Evolutionary conservation across 495 filamentous ascomycete genomes (phyloP).

Genomic region (Rhypophila decipiens): DNA sequence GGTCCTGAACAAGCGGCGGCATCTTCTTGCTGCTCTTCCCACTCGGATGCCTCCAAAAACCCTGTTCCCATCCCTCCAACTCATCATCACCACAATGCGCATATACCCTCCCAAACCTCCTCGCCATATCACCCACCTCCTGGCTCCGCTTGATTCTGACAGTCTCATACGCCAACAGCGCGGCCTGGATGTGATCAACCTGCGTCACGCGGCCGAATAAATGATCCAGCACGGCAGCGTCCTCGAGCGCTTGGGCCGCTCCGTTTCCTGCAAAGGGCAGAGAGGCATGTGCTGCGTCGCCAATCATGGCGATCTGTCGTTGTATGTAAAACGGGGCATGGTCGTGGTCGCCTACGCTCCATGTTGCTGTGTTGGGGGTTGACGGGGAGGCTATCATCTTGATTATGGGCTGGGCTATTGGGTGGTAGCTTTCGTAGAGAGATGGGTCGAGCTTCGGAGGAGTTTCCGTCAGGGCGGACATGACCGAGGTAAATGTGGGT

Average conservation of each 20-base stretch:
- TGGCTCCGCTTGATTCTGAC: slow-evolving; percentile 26
- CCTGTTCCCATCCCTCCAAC: too few relatives aligned
- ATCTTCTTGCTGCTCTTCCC: too few relatives aligned
- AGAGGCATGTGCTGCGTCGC: slow-evolving; percentile 56
- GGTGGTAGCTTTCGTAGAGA: slow-evolving; percentile 26
- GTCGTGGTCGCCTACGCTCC: slow-evolving; percentile 41
- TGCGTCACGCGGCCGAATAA: slow-evolving; percentile 20
- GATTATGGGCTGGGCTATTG: slow-evolving; percentile 27
- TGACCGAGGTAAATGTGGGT: too few relatives aligned
- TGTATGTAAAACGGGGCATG: slow-evolving; percentile 44
- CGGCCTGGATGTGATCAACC: slow-evolving; percentile 9
- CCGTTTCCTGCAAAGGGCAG: slow-evolving; percentile 53
- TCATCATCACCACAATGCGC: slow-evolving; percentile 22
- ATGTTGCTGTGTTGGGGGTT: slow-evolving; percentile 28
- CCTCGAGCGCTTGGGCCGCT: slow-evolving; percentile 56
- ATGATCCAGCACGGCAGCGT: slow-evolving; percentile 40
- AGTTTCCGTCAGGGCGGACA: not conserved
- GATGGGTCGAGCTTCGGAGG: slow-evolving; percentile 13
- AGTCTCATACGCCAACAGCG: slow-evolving; percentile 23
- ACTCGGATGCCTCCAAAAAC: too few relatives aligned
- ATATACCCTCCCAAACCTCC: slow-evolving; percentile 28
- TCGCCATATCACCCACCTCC: slow-evolving; percentile 23
- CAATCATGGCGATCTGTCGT: slow-evolving; percentile 45
- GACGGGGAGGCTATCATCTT: slow-evolving; percentile 24
- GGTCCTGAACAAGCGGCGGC: too few relatives aligned